Base-by-base conservation (phyloP, 805 yeast species). In the Zygoascus flipseniorum region DNA sequence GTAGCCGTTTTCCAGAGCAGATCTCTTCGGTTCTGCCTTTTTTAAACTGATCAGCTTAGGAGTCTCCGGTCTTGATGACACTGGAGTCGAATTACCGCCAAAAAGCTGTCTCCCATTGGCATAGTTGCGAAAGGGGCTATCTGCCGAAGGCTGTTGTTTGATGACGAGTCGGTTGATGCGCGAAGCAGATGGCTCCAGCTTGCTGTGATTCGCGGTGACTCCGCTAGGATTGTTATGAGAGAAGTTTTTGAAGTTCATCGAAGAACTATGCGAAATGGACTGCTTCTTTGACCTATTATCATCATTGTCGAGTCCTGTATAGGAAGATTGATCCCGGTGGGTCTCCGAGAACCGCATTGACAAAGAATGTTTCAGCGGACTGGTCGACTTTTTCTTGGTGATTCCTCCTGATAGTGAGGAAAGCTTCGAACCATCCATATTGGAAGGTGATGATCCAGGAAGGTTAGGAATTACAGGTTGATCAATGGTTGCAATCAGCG, bases 1-100 rank as follows among this genome's bases (percentile, higher is more conserved):
- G 67, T 89, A 90, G 10, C 87, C 95, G 13, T 44, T 28, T 14
- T 44, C 47, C 5, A 28, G 14, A 5, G 47, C 47, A 10, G 35
- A 26, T 44, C 26, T 42, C 45, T 42, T 42, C 2, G 45, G 45
- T 5, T 16, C 26, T n/a, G 45, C 45, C 45, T 35, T 42, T 8
- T 42, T 42, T 10, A 42, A 10, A 18, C 44, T 18, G 5, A n/a
- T 18, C 44, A 42, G 13, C 44, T 42, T 42, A 5, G 26, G 44
- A 16, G 20, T 11, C 44, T 42, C 26, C 13, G 44, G 44, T 19
- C 44, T 13, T 5, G 13, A 10, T 4, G 13, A 11, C 44, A 42
- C 26, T 10, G 26, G 44, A 42, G 20, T 18, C 13, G 9, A 42
- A 13, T 16, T 5, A 5, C 44, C 16, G 13, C 44, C 16, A 3